Evolutionary conservation across 306 rosid genomes (phyloP), one percentile per base, ranked within the genome.

Genomic region (Fragaria iinumae): DNA sequence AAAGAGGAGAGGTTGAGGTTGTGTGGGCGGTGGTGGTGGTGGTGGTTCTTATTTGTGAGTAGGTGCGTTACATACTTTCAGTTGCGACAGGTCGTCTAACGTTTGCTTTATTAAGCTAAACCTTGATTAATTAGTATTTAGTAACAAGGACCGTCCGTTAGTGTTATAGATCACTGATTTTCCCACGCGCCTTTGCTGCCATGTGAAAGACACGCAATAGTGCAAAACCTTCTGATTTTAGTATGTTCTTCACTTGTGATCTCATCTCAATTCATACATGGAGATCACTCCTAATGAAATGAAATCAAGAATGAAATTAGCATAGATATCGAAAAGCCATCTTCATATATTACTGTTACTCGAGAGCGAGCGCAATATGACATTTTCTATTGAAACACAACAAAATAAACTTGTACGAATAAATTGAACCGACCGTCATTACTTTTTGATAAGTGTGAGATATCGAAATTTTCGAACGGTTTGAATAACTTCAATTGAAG

Each of bases 11-110:
- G 59, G 45, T 38, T 32, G 45, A 34, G 13, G 25, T 36, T 17
- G 47, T 7, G 45, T 36, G 45, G 45, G 13, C 45, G 12, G 11
- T 8, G 64, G 13, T 4, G 12, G 11, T 8, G 64, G 13, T 4
- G 62, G 9, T 70, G 8, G 43, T 49, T 20, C 0, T 17, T 32
- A 44, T 43, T 11, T 71, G 34, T 71, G 43, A 72, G 17, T 76
- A 7, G 77, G 65, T 74, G 77, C 52, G 73, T 84, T 76, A 80
- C 89, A 76, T 80, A 67, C 80, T 41, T 60, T 77, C 74, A 80
- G 75, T 80, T 74, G 70, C 27, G 53, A 32, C 49, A 55, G 27
- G 76, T 60, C 80, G 47, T 67, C 80, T 59, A 45, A 27, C 59
- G 45, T 27, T 74, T 27, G 25, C 23, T 36, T 36, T 20, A 23